Evolutionary conservation across 2,329 filamentous ascomycete genomes (phyloP).

Genomic region (Phyllosticta ampelicida): DNA sequence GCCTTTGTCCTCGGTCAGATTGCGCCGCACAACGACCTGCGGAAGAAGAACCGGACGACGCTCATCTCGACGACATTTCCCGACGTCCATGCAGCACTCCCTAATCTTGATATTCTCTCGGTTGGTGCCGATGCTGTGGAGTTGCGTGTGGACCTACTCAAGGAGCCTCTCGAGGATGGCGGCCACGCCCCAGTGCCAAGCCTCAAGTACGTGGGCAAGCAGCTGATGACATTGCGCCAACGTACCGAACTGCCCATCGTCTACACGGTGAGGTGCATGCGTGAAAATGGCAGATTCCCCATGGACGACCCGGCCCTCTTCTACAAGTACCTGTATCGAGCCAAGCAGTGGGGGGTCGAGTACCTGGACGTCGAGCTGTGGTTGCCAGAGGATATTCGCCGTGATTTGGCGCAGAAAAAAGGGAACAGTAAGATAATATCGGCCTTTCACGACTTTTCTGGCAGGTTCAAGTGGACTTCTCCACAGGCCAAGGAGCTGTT

Average conservation of each 20-base stretch:
- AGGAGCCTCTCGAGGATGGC: slow-evolving; percentile 56
- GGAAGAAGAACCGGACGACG: slow-evolving; percentile 67
- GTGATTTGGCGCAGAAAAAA: slow-evolving; percentile 54
- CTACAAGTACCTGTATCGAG: slow-evolving; percentile 69
- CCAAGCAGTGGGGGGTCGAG: slow-evolving; percentile 81
- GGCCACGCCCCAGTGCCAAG: slow-evolving; percentile 58
- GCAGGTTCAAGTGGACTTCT: slow-evolving; percentile 73
- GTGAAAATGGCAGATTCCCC: slow-evolving; percentile 73
- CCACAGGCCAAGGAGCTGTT: slow-evolving; percentile 62
- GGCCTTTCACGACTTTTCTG: slow-evolving; percentile 84
- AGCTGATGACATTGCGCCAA: slow-evolving; percentile 74
- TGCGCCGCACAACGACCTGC: slow-evolving; percentile 64
- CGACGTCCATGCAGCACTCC: slow-evolving; percentile 69
- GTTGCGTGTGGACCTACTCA: slow-evolving; percentile 69
- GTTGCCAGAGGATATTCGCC: slow-evolving; percentile 67
- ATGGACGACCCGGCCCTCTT: slow-evolving; percentile 69
- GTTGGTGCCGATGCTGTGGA: slow-evolving; percentile 81
- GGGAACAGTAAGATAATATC: slow-evolving; percentile 80
- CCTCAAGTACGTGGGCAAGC: slow-evolving; percentile 73
- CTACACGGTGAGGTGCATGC: slow-evolving; percentile 72
- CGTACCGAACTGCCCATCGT: slow-evolving; percentile 83
- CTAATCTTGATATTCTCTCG: slow-evolving; percentile 77
- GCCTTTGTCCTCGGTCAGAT: slow-evolving; percentile 72
- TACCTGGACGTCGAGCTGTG: slow-evolving; percentile 85
- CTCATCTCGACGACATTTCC: slow-evolving; percentile 84